Base-by-base conservation (phyloP, 2,329 filamentous ascomycete genomes). In the Lasiodiplodia hormozganensis region DNA sequence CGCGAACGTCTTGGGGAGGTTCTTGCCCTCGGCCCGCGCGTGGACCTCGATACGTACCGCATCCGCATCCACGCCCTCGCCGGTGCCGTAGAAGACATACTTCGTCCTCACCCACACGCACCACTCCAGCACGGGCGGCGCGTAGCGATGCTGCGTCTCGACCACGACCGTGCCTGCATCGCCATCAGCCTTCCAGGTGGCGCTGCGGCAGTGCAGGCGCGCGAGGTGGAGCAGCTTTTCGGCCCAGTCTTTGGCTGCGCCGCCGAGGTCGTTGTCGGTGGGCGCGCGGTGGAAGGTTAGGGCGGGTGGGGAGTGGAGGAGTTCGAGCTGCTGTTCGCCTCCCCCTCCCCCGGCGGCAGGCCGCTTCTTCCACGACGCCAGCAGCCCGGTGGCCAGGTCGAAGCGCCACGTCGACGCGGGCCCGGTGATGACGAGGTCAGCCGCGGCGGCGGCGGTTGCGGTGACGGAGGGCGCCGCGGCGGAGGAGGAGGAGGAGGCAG, bases 221-320 rank as follows among this genome's bases (percentile, higher is more conserved):
- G 31, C 53, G 3, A 56, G 53, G 7, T 12, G 18, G 4, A 56
- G 18, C 81, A 79, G 80, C 92, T 93, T 12, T 84, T 86, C 76
- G 14, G 1, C 16, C 53, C 53, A 34, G 2, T 74, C 71, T 6
- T n/a, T 18, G 34, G 76, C 77, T 0, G 18, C 18, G 8, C 28
- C 58, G 18, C 38, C 18, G 5, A 11, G 16, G 36, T 62, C 58
- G 23, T 62, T 62, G n/a, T 47, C 38, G 10, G 58, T 51, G 3
- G 53, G 53, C 1, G 28, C 53, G 7, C 53, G 53, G 28, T 56
- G 62, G 25, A 54, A 38, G 18, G 31, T 5, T 18, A 54, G 21
- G 11, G 8, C 10, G 2, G 43, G 40, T n/a, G 21, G 18, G 47
- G 11, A 38, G 43, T 25, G 49, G 31, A 51, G 62, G 28, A 54